Conservation (phyloP, 768 basidiomycete species). For the Panellus pusillus region DNA sequence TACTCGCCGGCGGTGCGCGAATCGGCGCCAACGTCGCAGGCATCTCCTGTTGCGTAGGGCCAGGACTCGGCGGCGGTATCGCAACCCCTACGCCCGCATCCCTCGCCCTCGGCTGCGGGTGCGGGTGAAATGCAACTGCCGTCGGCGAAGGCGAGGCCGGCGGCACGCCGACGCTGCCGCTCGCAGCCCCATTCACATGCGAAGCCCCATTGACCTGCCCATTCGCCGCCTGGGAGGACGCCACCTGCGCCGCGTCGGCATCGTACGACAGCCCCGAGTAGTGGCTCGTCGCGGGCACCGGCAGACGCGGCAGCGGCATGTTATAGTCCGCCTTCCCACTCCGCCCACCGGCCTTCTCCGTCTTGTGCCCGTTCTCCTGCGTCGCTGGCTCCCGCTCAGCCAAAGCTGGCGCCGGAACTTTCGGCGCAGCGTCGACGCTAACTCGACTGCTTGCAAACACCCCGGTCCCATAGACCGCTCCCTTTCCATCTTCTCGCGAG, state of each 20-base stretch:
- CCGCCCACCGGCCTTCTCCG: slow-evolving; percentile 35
- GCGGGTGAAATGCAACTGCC: slow-evolving; percentile 51
- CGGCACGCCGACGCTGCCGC: neutral
- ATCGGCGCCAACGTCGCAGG: slow-evolving; percentile 39
- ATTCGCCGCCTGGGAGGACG: slow-evolving; percentile 12
- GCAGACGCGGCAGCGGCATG: slow-evolving; percentile 80
- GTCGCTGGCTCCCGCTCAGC: slow-evolving; percentile 15
- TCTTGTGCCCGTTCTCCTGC: slow-evolving; percentile 26
- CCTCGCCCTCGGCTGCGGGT: slow-evolving; percentile 63
- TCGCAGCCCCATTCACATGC: slow-evolving; percentile 2
- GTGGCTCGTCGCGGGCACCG: slow-evolving; percentile 79
- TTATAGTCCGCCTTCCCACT: slow-evolving; percentile 74
- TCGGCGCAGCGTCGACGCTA: slow-evolving; percentile 39
- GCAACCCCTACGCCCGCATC: slow-evolving; percentile 59
- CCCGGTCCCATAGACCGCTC: slow-evolving; percentile 93
- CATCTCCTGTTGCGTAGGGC: slow-evolving; percentile 22
- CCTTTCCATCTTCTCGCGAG: slow-evolving; percentile 92
- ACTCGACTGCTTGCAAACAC: slow-evolving; percentile 93
- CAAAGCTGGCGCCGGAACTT: neutral
- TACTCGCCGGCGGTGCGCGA: slow-evolving; percentile 73
- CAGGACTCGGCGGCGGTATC: slow-evolving; percentile 32
- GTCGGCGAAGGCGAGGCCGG: slow-evolving; percentile 58
- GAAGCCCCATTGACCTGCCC: slow-evolving; percentile 14
- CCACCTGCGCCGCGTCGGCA: slow-evolving; percentile 35
- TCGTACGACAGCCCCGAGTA: slow-evolving; percentile 85